phyloP scores from a whole-genome alignment of 495 filamentous ascomycete species.

The Bombardia bombarda region DNA sequence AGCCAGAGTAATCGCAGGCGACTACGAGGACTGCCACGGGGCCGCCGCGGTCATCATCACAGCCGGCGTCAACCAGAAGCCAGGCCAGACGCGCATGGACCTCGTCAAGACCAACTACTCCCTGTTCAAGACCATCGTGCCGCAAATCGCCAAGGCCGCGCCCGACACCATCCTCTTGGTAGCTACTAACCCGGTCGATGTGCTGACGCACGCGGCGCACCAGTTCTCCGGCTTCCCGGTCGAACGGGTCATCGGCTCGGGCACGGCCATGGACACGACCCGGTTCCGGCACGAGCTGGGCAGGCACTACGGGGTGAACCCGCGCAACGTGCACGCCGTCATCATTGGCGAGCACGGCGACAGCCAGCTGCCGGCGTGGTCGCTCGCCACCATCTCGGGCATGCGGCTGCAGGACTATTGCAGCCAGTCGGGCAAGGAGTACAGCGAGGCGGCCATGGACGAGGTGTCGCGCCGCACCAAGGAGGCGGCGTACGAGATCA shows the following conservation, averaged over 20 bases:
- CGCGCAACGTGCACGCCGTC: slow-evolving; percentile 24
- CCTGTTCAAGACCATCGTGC: slow-evolving; percentile 17
- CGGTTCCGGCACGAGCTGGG: slow-evolving; percentile 26
- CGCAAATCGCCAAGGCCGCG: slow-evolving; percentile 15
- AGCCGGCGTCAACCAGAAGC: slow-evolving; percentile 26
- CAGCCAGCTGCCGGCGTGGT: slow-evolving; percentile 25
- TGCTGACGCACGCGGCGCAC: slow-evolving; percentile 22
- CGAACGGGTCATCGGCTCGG: slow-evolving; percentile 24
- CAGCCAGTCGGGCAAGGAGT: slow-evolving; percentile 11
- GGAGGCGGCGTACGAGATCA: slow-evolving; percentile 45
- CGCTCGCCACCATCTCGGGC: slow-evolving; percentile 21
- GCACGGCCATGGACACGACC: slow-evolving; percentile 26
- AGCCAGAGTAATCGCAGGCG: slow-evolving; percentile 21
- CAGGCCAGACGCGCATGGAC: slow-evolving; percentile 24
- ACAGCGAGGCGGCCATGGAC: slow-evolving; percentile 16
- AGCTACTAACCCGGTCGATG: slow-evolving; percentile 27
- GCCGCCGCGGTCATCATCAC: slow-evolving; percentile 50
- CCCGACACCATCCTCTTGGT: slow-evolving; percentile 26
- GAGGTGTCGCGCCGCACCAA: slow-evolving; percentile 14
- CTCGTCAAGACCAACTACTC: slow-evolving; percentile 23
- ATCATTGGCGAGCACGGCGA: slow-evolving; percentile 28
- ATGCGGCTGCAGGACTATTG: slow-evolving; percentile 23
- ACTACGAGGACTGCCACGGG: slow-evolving; percentile 32
- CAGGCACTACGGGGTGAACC: slow-evolving; percentile 20
- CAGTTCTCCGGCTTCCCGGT: slow-evolving; percentile 20